A percentile compares a stretch with the other conserved stretches of the same genome.
Evolutionary conservation across 2,329 filamentous ascomycete genomes (phyloP).

Genomic region (Fusarium torulosum): DNA sequence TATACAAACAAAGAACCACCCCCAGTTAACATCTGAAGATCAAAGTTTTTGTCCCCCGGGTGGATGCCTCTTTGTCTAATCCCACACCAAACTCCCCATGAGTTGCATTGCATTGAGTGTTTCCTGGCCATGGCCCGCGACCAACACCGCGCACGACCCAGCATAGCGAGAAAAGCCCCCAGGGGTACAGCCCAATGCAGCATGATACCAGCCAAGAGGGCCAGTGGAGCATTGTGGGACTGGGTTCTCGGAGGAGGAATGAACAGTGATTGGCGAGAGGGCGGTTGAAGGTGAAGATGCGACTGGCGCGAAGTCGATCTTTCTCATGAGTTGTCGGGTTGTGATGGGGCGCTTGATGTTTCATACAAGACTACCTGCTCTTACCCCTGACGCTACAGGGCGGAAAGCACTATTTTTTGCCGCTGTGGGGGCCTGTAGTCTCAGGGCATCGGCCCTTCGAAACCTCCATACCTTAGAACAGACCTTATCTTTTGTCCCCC

Average conservation of each 20-base stretch:
- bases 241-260: conserved; percentile 3
- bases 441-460: conserved; percentile 24
- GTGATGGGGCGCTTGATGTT: conserved; percentile 48
- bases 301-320: conserved; percentile 44
- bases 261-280: conserved; percentile 42
- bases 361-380: conserved; percentile 39
- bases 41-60: conserved; percentile 27
- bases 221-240: conserved; percentile 36
- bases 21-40: not conserved
- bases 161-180: conserved; percentile 22
- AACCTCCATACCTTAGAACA: not conserved
- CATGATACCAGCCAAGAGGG: conserved; percentile 36
- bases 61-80: conserved; percentile 42
- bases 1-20: conserved; percentile 33
- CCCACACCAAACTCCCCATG: conserved; percentile 34
- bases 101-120: conserved; percentile 41
- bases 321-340: conserved; percentile 28
- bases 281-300: conserved; percentile 36
- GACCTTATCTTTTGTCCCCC: conserved; percentile 13
- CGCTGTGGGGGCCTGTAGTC: conserved; percentile 10
- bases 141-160: conserved; percentile 30
- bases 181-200: conserved; percentile 34
- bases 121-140: conserved; percentile 34
- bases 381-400: conserved; percentile 37
- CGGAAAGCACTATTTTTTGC: conserved; percentile 12